Percentiles rank a stretch among this genome's conserved stretches.
Evolutionary conservation across 371 early-diverging fungal species (phyloP).

Genomic region (Catenaria anguillulae): DNA sequence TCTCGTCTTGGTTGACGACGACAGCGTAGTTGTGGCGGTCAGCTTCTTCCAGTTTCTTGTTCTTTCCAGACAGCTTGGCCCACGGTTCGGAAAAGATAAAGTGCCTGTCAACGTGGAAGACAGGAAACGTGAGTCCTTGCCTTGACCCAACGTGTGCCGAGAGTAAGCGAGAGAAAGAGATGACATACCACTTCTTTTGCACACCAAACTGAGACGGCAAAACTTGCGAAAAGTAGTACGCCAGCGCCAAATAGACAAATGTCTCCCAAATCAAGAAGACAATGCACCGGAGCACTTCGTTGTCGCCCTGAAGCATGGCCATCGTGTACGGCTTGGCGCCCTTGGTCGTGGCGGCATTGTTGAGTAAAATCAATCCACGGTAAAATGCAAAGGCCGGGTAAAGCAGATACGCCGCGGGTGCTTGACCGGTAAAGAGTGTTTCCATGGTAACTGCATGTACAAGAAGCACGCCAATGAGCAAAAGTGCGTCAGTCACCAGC

Average conservation of each 20-base stretch:
- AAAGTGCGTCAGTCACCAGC: background rate
- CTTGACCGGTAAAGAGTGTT: constrained; percentile 22
- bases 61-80: constrained; percentile 15
- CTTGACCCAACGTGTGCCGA: too few species aligned
- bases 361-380: constrained; percentile 31
- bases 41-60: constrained; percentile 5
- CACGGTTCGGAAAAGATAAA: constrained; percentile 33
- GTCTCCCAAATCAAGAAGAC: constrained; percentile 32
- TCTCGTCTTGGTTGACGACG: constrained; percentile 3
- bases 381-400: constrained; percentile 68
- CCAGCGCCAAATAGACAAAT: constrained; percentile 28
- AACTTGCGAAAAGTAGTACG: constrained; percentile 35
- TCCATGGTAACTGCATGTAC: constrained; percentile 41
- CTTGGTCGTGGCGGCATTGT: constrained; percentile 21
- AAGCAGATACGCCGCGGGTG: constrained; percentile 32
- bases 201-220: constrained; percentile 49
- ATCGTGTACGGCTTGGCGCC: constrained; percentile 21
- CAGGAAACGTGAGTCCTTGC: too few species aligned
- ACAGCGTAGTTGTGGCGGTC: background rate
- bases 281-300: constrained; percentile 33
- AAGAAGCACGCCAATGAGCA: constrained; percentile 38
- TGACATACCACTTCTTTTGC: constrained; percentile 44
- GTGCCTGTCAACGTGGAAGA: too few species aligned
- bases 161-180: too few species aligned
- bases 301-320: constrained; percentile 20